These are phyloP conservation scores for Turritis glabra DNA, from an alignment of 345 rosid genomes.

Conservation along the genomic window DNA sequence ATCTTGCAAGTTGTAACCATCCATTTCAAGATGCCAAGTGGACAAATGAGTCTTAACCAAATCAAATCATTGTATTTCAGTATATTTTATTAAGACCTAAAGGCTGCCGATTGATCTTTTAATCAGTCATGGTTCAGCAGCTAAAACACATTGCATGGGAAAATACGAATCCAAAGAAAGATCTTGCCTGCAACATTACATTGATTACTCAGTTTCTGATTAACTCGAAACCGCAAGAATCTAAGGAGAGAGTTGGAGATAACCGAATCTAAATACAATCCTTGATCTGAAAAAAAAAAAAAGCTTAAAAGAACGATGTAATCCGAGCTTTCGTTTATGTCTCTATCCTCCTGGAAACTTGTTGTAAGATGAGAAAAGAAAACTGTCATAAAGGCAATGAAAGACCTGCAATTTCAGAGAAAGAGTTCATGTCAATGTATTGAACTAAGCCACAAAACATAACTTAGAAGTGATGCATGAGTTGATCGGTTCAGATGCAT, in stretches of 20 bases:
- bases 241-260: conserved; percentile 9
- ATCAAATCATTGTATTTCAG: conserved; percentile 13
- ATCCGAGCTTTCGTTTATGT: neutral
- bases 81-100: neutral
- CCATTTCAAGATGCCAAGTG: conserved; percentile 12
- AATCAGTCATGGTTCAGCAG: conserved; percentile 1
- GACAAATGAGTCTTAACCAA: conserved; percentile 1
- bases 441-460: neutral
- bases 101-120: neutral
- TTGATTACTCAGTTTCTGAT: conserved; percentile 1
- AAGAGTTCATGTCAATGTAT: conserved; percentile 20
- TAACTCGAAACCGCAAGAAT: conserved; percentile 14
- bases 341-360: conserved; percentile 16
- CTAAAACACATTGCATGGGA: neutral
- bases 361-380: neutral
- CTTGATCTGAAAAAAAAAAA: neutral
- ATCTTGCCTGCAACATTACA: conserved; percentile 21
- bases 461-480: neutral
- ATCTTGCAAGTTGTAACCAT: conserved; percentile 32
- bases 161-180: conserved; percentile 2
- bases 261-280: neutral
- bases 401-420: conserved; percentile 24
- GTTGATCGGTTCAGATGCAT: neutral
- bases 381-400: conserved; percentile 40
- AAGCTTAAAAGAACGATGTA: neutral